Conservation (phyloP, 108 stramenopile genomes). For the Discostella stelligeroides region DNA sequence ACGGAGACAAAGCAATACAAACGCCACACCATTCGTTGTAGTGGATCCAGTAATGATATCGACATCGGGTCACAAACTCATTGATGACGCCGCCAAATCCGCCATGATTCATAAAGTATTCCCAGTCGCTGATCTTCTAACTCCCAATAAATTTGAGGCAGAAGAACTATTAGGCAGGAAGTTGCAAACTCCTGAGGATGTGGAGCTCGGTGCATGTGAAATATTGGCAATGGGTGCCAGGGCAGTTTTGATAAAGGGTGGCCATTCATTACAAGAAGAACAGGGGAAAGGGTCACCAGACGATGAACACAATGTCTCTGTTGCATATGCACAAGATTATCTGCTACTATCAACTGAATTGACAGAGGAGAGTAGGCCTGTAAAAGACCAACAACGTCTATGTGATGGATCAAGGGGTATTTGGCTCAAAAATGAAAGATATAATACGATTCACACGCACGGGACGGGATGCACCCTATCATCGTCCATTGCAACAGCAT, state of each 20-base stretch:
- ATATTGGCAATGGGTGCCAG: slow-evolving; percentile 67
- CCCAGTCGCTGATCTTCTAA: slow-evolving; percentile 81
- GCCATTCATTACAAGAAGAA: slow-evolving; percentile 68
- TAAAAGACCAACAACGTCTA: slow-evolving; percentile 50
- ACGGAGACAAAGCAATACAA: slow-evolving; percentile 9
- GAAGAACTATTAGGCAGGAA: slow-evolving; percentile 75
- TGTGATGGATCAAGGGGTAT: slow-evolving; percentile 78
- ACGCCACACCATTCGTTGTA: slow-evolving; percentile 66
- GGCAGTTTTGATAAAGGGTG: slow-evolving; percentile 93
- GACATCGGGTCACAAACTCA: slow-evolving; percentile 82
- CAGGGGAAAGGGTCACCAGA: slow-evolving; percentile 10
- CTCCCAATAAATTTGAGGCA: slow-evolving; percentile 94
- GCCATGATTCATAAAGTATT: slow-evolving; percentile 79
- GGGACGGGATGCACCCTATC: slow-evolving; percentile 93
- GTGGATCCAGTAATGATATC: slow-evolving; percentile 95
- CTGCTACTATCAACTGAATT: slow-evolving; percentile 49
- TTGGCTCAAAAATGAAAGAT: slow-evolving; percentile 71
- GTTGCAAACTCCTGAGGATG: slow-evolving; percentile 64
- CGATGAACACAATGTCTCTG: slow-evolving; percentile 39
- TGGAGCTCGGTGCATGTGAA: slow-evolving; percentile 79
- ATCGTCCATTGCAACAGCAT: slow-evolving; percentile 84
- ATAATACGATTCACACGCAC: slow-evolving; percentile 81
- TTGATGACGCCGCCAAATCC: slow-evolving; percentile 75
- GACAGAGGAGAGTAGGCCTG: slow-evolving; percentile 45
- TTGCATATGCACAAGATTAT: slow-evolving; percentile 78